Evolutionary conservation across 2,329 filamentous ascomycete genomes (phyloP), one percentile per base, ranked within the genome.

Genomic region (Aplosporella prunicola): DNA sequence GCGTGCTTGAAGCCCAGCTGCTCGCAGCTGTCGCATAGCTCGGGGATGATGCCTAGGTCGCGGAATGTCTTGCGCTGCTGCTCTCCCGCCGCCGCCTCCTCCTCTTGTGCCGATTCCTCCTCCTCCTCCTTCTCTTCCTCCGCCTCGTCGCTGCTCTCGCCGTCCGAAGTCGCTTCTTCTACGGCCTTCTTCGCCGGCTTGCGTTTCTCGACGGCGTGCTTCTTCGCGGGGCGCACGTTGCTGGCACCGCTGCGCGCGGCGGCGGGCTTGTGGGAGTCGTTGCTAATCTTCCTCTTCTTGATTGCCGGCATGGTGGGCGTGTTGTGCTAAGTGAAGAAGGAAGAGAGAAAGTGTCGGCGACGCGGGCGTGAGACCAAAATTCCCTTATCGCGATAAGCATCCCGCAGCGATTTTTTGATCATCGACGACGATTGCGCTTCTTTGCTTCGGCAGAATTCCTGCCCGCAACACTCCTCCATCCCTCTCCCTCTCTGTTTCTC

Each of bases 21-120:
- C 5, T 74, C 74, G 63, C 89, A 96, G 33, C 89, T 86, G 56
- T 96, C 88, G 63, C 85, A 93, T 36, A 98, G 71, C 20, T 82
- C 75, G 39, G 93, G 85, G 41, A 88, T 82, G 33, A 96, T 74
- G 16, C 89, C 89, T 29, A 84, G 57, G 22, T 84, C 80, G 38
- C 72, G 75, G 51, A 85, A 85, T 0, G 76, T 76, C 61, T 80
- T 80, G 51, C 62, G 63, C 45, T 56, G 42, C 45, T 54, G 47
- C 35, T 45, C 52, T 20, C 26, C 32, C 24, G 42, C n/a, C 4
- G 18, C 26, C 5, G 10, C 36, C 22, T 50, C 22, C 14, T 15
- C 26, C 7, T 47, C 20, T 46, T 51, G 43, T 34, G 49, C 46
- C 27, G 42, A 42, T 11, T 51, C 35, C 3, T 24, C 43, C 32